Percentiles rank a stretch among this genome's conserved stretches.
phyloP scores from a whole-genome alignment of 202 grass and related monocot species.

The Carex arenaria region DNA sequence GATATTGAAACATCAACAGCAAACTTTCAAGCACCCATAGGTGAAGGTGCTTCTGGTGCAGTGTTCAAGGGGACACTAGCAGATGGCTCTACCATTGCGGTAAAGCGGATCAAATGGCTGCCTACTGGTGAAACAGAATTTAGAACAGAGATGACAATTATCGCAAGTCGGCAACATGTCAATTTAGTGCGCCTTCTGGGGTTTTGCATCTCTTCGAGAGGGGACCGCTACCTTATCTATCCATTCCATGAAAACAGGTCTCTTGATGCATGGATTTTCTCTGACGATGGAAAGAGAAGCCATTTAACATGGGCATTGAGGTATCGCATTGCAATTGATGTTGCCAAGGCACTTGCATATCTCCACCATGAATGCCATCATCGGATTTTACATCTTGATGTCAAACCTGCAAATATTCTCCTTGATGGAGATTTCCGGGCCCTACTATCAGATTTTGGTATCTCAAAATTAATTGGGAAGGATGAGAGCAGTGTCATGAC shows the following conservation, averaged over 20 bases:
- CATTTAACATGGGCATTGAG: conserved; percentile 35
- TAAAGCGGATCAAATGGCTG: conserved; percentile 27
- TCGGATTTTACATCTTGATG: conserved; percentile 46
- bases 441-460: conserved; percentile 45
- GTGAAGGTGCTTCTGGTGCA: conserved; percentile 34
- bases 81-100: too few relatives aligned
- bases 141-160: too few relatives aligned
- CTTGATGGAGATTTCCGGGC: conserved; percentile 38
- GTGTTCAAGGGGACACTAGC: too few relatives aligned
- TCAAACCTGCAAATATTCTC: conserved; percentile 65
- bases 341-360: conserved; percentile 49
- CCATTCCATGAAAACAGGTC: conserved; percentile 50
- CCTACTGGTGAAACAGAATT: too few relatives aligned
- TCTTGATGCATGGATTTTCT: conserved; percentile 49
- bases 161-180: too few relatives aligned
- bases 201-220: conserved; percentile 30
- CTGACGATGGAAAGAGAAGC: conserved; percentile 6
- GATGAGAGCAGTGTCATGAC: conserved; percentile 45
- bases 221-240: conserved; percentile 33
- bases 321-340: conserved; percentile 22
- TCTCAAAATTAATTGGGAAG: conserved; percentile 46
- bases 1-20: too few relatives aligned
- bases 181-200: conserved; percentile 44
- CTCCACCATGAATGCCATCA: conserved; percentile 49
- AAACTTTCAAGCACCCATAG: not conserved